Base-by-base conservation (phyloP, 768 basidiomycete genomes). In the Hysterangium stoloniferum region DNA sequence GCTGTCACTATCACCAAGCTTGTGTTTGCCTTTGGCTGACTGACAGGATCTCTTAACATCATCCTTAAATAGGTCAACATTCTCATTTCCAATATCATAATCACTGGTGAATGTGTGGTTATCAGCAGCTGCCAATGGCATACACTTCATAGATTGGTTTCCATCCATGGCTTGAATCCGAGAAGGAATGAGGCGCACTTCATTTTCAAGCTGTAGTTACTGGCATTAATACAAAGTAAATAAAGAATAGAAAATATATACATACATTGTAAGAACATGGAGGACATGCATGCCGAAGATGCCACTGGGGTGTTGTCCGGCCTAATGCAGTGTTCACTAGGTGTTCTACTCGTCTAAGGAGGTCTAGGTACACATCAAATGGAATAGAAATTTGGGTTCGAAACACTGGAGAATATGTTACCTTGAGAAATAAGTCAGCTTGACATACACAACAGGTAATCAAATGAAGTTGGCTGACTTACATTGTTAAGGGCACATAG, bases 41-140 rank as follows among this genome's bases (percentile, higher is more conserved):
- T 11, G 12, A 8, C 42, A 11, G 9, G 42, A 27, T 8, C 13
- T 19, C 22, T 17, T 19, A 6, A 59, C 56, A 27, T 61, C 57
- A 48, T 59, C 53, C 49, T 61, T 59, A 50, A 57, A 62, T 1
- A 4, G 1, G 22, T 62, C 56, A 1, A 61, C 60, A 3, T 57
- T 57, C 0, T 52, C 55, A 11, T 25, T 4, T 0, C 58, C 35
- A 3, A 71, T 44, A 44, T 56, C 66, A 40, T 66, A 64, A 38
- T 62, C 56, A 27, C 59, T 61, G 6, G 5, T 13, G 31, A 48
- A 33, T 9, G 20, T 7, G 1, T 29, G 47, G 5, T 17, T 36
- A 24, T 48, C 47, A 12, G 36, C n/a, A 12, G 24, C 20, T 1
- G 7, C 5, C 5, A 22, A 20, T 5, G 34, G 33, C 28, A 70